Base-by-base conservation (phyloP, 805 yeast species). In the Brettanomyces sp. region DNA sequence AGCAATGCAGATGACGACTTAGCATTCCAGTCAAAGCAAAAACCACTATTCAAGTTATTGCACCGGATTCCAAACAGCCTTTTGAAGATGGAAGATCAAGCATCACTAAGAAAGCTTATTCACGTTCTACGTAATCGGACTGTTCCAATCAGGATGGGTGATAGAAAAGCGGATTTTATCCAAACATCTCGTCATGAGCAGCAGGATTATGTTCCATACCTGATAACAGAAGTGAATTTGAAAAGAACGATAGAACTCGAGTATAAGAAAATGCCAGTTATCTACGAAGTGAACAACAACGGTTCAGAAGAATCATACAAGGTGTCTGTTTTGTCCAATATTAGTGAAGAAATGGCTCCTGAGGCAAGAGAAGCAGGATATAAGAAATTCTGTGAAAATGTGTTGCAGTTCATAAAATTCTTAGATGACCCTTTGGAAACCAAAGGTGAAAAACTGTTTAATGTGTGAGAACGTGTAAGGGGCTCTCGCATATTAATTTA, bases 201-300 rank as follows among this genome's bases (percentile, higher is more conserved):
- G 6, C 12, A 36, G 13, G 14, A 43, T 22, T 47, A 47, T 8
- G 47, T 53, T 8, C 53, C 55, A 11, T 56, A 53, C 42, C 44
- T 56, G 37, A 50, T 58, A 23, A 50, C 57, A 2, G 39, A 52
- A 2, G 56, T 60, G 38, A 56, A 51, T 28, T 50, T 47, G 41
- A 58, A 57, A 7, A 52, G 55, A 23, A 48, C 59, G 5, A 52
- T 64, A 36, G 66, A 64, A 37, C 49, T 63, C 22, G 60, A 59
- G 18, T 60, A 50, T 33, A 42, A 56, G 11, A 58, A 53, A 1
- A 46, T 49, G 14, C 59, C 57, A 14, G 48, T 62, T 9, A 47
- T 58, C 4, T 58, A 56, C 44, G 62, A 60, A 36, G 48, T 59
- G n/a, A 54, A 54, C 22, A 51, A 58, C 5, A 53, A 58, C 46